Evolutionary conservation across 805 yeast genomes (phyloP), one percentile per base, ranked within the genome.

Genomic region (Yamadazyma nakazawae): DNA sequence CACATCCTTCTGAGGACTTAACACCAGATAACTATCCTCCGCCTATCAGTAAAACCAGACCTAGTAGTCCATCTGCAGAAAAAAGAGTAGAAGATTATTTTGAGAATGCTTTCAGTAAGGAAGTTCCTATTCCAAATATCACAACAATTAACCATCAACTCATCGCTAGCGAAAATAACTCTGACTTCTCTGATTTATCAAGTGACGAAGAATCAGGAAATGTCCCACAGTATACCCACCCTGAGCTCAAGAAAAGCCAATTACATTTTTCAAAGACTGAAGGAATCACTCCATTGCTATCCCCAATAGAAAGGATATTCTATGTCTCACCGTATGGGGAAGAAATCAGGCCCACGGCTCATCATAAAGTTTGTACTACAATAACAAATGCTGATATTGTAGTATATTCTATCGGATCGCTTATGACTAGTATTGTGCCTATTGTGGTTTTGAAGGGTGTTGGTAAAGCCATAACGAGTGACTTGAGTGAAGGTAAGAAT

Each of bases 281-380:
- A 3, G 70, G 70, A 30, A 71, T 71, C 0, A 64, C 64, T 42
- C 89, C 92, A 0, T 72, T 90, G n/a, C 72, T 81, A 5, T 79
- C 94, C 0, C 91, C 96, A 1, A 82, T 90, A 9, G 71, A 77
- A 21, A 67, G 92, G 31, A 78, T 90, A 3, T 83, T 81, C 54
- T 90, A 91, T 59, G 85, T 90, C 41, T 87, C 90, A 16, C 91
- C 94, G 0, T 87, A 85, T 60, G 96, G 96, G 0, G 88, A 85
- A 55, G 97, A 90, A 59, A 83, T 87, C 21, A 79, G 81, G 52
- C 96, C 97, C 2, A 63, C 70, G 28, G 90, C 92, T 1, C 84
- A 84, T 53, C 63, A 80, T 2, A 67, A 87, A 40, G 90, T 84
- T 0, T 59, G 80, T 1, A 63, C 76, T 1, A 70, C 77, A 19